A percentile compares a stretch with the other conserved stretches of the same genome.
Evolutionary conservation across 208 protist genomes (phyloP).

Genomic region (Zelonia costaricensis): DNA sequence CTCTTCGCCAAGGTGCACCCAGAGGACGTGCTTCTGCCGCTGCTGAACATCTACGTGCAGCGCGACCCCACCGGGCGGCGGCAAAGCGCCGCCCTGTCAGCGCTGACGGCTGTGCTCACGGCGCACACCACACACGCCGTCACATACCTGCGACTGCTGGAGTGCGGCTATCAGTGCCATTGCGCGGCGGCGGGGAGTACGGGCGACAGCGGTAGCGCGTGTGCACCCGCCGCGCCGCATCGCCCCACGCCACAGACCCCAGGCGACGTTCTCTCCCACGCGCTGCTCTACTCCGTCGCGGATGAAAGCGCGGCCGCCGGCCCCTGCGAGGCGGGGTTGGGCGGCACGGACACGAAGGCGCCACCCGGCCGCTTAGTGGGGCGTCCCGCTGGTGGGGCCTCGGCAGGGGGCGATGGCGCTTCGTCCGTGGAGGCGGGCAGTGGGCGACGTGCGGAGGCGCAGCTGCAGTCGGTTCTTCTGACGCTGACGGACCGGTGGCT

Average conservation of each 20-base stretch:
- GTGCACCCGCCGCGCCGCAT: background rate
- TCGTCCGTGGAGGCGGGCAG: background rate
- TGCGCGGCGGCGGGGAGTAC: background rate
- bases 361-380: too few relatives aligned
- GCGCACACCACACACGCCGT: conserved; percentile 48
- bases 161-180: conserved; percentile 15
- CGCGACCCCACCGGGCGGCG: conserved; percentile 46
- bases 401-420: too few relatives aligned
- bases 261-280: conserved; percentile 40
- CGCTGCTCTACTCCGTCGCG: conserved; percentile 51
- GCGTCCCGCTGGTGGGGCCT: too few relatives aligned
- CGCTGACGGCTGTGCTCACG: conserved; percentile 47
- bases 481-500: conserved; percentile 31
- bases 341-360: too few relatives aligned
- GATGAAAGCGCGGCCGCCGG: background rate
- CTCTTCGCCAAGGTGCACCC: conserved; percentile 82
- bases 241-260: conserved; percentile 32
- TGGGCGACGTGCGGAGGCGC: conserved; percentile 5
- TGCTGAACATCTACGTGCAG: conserved; percentile 58
- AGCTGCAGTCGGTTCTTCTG: conserved; percentile 11
- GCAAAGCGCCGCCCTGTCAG: conserved; percentile 48
- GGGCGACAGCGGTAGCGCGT: background rate
- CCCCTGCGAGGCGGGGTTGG: too few relatives aligned
- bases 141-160: conserved; percentile 13
- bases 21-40: conserved; percentile 66